These are phyloP conservation scores for Goffeauzyma gilvescens DNA, from an alignment of 768 basidiomycete genomes.

Conservation along the genomic window DNA sequence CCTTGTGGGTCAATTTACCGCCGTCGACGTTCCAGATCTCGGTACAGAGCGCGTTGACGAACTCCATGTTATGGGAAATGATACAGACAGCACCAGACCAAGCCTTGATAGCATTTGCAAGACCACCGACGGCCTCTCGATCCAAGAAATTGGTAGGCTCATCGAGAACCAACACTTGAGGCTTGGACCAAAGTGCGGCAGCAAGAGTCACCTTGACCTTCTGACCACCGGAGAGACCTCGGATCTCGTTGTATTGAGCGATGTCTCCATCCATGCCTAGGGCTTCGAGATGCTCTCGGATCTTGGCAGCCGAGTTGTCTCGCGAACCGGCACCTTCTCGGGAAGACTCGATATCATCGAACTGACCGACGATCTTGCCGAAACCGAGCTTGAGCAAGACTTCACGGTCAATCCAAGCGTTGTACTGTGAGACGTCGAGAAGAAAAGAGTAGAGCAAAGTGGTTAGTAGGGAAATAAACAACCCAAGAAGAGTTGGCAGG, in stretches of 20 bases:
- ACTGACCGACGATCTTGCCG: constrained; percentile 73
- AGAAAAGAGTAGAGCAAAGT: no score
- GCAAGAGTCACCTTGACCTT: constrained; percentile 72
- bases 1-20: constrained; percentile 68
- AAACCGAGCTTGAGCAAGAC: constrained; percentile 71
- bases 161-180: constrained; percentile 52
- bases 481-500: background rate
- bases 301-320: constrained; percentile 59
- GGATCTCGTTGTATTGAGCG: constrained; percentile 93
- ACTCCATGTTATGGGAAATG: constrained; percentile 67
- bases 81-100: constrained; percentile 63
- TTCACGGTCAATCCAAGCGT: constrained; percentile 81
- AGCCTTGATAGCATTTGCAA: constrained; percentile 83
- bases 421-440: constrained; percentile 63
- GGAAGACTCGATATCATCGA: constrained; percentile 89
- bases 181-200: constrained; percentile 90
- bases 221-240: constrained; percentile 84
- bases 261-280: constrained; percentile 94
- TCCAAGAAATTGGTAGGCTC: constrained; percentile 96
- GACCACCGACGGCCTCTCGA: constrained; percentile 80
- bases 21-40: constrained; percentile 89
- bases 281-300: constrained; percentile 82
- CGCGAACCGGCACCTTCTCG: constrained; percentile 83
- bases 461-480: constrained; percentile 36
- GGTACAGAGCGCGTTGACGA: constrained; percentile 38